A percentile compares a stretch with the other conserved stretches of the same genome.
Evolutionary conservation across 2,329 filamentous ascomycete genomes (phyloP).

Genomic region (Beauveria rudraprayagi): DNA sequence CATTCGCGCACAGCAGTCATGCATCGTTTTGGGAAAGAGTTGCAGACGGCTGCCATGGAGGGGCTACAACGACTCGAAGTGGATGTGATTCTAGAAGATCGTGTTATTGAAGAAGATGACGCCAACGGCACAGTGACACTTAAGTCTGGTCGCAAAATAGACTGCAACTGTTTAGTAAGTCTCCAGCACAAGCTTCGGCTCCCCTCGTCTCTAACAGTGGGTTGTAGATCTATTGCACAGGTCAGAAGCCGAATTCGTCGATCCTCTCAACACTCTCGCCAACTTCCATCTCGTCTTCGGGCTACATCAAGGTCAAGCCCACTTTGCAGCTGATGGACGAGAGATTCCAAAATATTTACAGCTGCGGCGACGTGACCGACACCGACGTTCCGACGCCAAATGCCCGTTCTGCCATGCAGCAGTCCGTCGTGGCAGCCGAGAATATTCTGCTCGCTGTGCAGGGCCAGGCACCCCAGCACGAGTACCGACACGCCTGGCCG

Average conservation of each 20-base stretch:
- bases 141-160: slow-evolving; percentile 33
- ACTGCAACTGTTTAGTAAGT: slow-evolving; percentile 44
- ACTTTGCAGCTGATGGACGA: slow-evolving; percentile 49
- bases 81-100: slow-evolving; percentile 42
- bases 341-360: slow-evolving; percentile 45
- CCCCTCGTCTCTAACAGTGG: slow-evolving; percentile 6
- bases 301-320: slow-evolving; percentile 44
- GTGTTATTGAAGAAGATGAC: slow-evolving; percentile 30
- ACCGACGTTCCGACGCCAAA: slow-evolving; percentile 40
- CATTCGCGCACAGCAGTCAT: slow-evolving; percentile 48
- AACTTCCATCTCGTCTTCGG: slow-evolving; percentile 34
- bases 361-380: slow-evolving; percentile 56
- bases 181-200: background rate
- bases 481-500: slow-evolving; percentile 36
- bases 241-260: slow-evolving; percentile 48
- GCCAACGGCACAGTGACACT: slow-evolving; percentile 33
- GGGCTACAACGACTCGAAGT: slow-evolving; percentile 39
- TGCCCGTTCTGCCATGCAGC: slow-evolving; percentile 44
- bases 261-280: slow-evolving; percentile 37
- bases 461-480: slow-evolving; percentile 28
- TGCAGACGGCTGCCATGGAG: slow-evolving; percentile 32
- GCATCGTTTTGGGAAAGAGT: slow-evolving; percentile 39
- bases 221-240: slow-evolving; percentile 43
- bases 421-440: slow-evolving; percentile 43
- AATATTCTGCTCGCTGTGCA: slow-evolving; percentile 45